Evolutionary conservation across 441 rosid genomes (phyloP).

Genomic region (Erysimum cheiri): DNA sequence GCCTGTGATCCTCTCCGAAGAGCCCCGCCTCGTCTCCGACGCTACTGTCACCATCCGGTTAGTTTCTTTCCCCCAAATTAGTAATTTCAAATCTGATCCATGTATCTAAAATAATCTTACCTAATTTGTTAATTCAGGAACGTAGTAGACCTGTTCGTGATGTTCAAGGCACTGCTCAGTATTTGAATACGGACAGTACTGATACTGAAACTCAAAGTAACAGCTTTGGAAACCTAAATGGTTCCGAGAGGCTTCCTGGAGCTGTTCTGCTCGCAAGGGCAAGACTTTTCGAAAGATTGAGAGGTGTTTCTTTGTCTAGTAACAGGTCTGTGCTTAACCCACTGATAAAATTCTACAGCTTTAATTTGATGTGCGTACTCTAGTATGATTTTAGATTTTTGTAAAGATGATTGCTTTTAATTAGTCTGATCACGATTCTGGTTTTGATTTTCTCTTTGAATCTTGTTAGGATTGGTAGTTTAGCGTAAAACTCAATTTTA

Average conservation of each 20-base stretch:
- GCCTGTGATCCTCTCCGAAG: slow-evolving; percentile 65
- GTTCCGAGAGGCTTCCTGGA: slow-evolving; percentile 85
- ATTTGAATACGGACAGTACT: slow-evolving; percentile 45
- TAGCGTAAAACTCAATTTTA: not conserved
- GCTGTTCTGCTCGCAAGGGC: slow-evolving; percentile 89
- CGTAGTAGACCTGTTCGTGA: slow-evolving; percentile 48
- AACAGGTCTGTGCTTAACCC: slow-evolving; percentile 56
- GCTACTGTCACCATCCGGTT: slow-evolving; percentile 30
- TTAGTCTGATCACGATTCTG: not conserved
- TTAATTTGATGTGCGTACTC: not conserved
- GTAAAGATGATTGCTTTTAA: not conserved
- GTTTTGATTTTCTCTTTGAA: not conserved
- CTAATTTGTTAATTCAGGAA: slow-evolving; percentile 51
- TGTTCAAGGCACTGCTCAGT: slow-evolving; percentile 51
- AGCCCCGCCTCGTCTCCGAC: slow-evolving; percentile 43
- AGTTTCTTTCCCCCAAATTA: not conserved
- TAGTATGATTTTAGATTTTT: not conserved
- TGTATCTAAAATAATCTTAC: not conserved
- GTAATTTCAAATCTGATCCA: not conserved
- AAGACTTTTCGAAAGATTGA: slow-evolving; percentile 85
- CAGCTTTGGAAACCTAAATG: slow-evolving; percentile 48
- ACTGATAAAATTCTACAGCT: not conserved
- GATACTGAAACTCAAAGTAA: slow-evolving; percentile 49
- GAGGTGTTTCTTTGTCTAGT: slow-evolving; percentile 73
- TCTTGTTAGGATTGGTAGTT: not conserved